phyloP scores from a whole-genome alignment of 2,329 filamentous ascomycete genomes.

The Trichophyton rubrum region DNA sequence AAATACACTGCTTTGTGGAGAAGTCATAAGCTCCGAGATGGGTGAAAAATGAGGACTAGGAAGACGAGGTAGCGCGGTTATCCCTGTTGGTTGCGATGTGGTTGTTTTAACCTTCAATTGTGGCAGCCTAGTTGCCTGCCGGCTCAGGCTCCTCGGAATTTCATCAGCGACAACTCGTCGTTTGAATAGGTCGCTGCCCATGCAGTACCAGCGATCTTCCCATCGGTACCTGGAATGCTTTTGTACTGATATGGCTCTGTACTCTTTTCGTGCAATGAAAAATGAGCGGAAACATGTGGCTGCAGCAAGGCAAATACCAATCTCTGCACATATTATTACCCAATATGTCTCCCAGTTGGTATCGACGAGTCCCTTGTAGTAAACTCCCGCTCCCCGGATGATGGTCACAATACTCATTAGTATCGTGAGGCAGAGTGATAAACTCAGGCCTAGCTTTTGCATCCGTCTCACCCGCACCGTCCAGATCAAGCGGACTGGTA shows the following conservation, averaged over 20 bases:
- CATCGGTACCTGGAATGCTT: background rate
- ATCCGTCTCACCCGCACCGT: constrained; percentile 1
- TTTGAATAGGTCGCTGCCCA: background rate
- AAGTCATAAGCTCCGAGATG: background rate
- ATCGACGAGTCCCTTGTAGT: constrained; percentile 1
- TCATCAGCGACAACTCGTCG: background rate
- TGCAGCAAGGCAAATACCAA: background rate
- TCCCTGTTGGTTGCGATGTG: background rate
- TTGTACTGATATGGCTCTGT: background rate
- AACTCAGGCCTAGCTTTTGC: background rate
- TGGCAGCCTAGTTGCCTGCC: background rate
- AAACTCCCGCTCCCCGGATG: background rate
- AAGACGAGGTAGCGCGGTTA: background rate
- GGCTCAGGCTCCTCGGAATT: background rate
- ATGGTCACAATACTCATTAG: constrained; percentile 4
- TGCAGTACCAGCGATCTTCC: background rate
- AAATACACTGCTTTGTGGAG: constrained; percentile 2
- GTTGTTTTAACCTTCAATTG: background rate
- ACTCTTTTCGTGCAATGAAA: background rate
- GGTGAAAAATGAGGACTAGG: background rate
- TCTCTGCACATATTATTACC: constrained; percentile 2
- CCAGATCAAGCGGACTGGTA: background rate
- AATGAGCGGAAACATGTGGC: background rate
- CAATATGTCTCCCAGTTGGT: background rate
- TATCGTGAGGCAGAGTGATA: constrained; percentile 1